These are phyloP conservation scores for Penicillium hesseltinei DNA, from an alignment of 2,329 filamentous ascomycete species.

Conservation along the genomic window DNA sequence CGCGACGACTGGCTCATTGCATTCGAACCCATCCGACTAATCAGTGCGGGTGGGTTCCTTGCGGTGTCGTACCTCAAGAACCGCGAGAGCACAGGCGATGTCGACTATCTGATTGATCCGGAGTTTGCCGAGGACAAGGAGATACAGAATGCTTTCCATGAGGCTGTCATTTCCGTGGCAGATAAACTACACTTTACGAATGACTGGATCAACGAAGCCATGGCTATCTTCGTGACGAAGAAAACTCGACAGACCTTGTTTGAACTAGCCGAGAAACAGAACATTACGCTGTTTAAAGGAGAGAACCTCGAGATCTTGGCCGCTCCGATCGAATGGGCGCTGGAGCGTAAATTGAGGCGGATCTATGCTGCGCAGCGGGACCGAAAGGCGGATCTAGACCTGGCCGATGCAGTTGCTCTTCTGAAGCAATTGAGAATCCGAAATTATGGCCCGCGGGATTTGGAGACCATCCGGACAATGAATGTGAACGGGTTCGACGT, in stretches of 20 bases:
- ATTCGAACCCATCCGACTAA: slow-evolving; percentile 34
- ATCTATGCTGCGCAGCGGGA: slow-evolving; percentile 25
- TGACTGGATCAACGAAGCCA: slow-evolving; percentile 35
- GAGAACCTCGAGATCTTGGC: slow-evolving; percentile 30
- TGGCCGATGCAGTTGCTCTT: slow-evolving; percentile 31
- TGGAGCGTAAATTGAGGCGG: slow-evolving; percentile 36
- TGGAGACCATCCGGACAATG: slow-evolving; percentile 28
- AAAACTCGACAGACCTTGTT: slow-evolving; percentile 26
- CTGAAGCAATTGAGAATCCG: slow-evolving; percentile 26
- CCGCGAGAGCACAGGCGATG: slow-evolving; percentile 32
- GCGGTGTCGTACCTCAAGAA: slow-evolving; percentile 31
- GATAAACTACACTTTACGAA: slow-evolving; percentile 21
- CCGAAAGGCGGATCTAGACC: slow-evolving; percentile 28
- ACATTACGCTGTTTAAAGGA: slow-evolving; percentile 33
- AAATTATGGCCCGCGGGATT: slow-evolving; percentile 24
- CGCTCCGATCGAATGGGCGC: slow-evolving; percentile 36
- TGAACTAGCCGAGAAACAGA: slow-evolving; percentile 30
- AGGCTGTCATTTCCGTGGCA: slow-evolving; percentile 26
- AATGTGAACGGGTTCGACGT: slow-evolving; percentile 31
- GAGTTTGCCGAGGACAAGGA: slow-evolving; percentile 34
- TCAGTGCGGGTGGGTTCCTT: slow-evolving; percentile 33
- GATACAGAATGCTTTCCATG: slow-evolving; percentile 28
- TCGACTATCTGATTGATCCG: slow-evolving; percentile 36
- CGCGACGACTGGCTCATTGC: slow-evolving; percentile 30
- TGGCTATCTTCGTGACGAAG: slow-evolving; percentile 31